Evolutionary conservation across 2,329 filamentous ascomycete species (phyloP).

Genomic region (Cordyceps pruinosa): DNA sequence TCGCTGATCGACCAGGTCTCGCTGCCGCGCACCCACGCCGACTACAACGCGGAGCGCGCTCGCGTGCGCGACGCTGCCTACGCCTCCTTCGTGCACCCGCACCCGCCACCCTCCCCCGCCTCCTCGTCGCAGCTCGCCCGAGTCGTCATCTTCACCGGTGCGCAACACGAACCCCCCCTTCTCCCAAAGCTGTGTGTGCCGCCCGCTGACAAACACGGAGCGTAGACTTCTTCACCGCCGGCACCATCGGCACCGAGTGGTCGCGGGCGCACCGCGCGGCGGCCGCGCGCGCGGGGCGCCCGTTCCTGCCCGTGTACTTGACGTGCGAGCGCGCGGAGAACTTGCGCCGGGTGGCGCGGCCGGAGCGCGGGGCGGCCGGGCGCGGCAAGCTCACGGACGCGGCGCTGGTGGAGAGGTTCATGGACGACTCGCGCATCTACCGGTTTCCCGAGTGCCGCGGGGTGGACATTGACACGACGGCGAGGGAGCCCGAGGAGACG

Average conservation of each 20-base stretch:
- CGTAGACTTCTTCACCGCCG: conserved; percentile 12
- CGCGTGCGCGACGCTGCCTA: conserved; percentile 12
- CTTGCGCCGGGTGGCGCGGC: conserved; percentile 14
- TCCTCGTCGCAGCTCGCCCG: conserved; percentile 10
- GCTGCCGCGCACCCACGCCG: conserved; percentile 14
- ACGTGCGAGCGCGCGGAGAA: conserved; percentile 23
- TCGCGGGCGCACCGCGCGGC: conserved; percentile 19
- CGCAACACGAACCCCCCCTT: conserved; percentile 2
- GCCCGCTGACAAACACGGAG: too few species aligned
- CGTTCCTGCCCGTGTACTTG: conserved; percentile 23
- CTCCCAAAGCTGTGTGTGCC: too few species aligned
- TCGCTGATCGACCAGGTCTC: conserved; percentile 22
- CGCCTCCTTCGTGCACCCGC: conserved; percentile 6
- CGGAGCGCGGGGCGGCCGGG: conserved; percentile 6
- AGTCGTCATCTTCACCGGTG: conserved; percentile 22
- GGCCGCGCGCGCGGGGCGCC: conserved; percentile 16
- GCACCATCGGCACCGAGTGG: conserved; percentile 1
- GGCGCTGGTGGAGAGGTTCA: conserved; percentile 17
- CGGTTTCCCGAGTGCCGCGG: conserved; percentile 17
- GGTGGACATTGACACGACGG: conserved; percentile 22
- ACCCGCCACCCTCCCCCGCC: too few species aligned
- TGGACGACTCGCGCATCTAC: conserved; percentile 18
- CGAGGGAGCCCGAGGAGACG: conserved; percentile 18
- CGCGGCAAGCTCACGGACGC: conserved; percentile 20
- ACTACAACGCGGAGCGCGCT: conserved; percentile 19